Conservation (phyloP, 768 basidiomycete species). For the Fomitopsis serialis region DNA sequence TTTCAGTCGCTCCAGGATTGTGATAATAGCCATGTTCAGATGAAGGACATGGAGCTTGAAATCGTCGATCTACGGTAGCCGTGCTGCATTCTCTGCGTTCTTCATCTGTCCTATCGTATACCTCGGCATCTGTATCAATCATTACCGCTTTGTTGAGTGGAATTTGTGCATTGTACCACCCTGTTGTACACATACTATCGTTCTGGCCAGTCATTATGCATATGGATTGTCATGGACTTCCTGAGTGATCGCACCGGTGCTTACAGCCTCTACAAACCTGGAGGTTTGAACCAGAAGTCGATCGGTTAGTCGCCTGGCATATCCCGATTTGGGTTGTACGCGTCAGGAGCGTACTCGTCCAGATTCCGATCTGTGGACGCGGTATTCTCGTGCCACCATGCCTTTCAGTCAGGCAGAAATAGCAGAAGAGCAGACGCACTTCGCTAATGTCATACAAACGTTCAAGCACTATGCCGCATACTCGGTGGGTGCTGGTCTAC, state of each 20-base stretch:
- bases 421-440: slow-evolving; percentile 63
- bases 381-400: slow-evolving; percentile 8
- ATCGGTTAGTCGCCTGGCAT: no score
- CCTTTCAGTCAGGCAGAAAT: slow-evolving; percentile 27
- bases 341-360: neutral
- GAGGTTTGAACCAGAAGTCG: no score
- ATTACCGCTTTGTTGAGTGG: neutral
- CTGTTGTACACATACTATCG: neutral
- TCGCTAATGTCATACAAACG: slow-evolving; percentile 67
- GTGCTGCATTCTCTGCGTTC: neutral
- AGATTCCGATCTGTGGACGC: neutral
- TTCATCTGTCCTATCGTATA: neutral
- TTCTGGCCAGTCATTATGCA: neutral
- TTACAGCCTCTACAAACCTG: no score
- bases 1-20: slow-evolving; percentile 49
- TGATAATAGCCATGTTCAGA: slow-evolving; percentile 80
- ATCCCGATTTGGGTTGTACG: neutral
- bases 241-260: no score
- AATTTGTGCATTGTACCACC: neutral
- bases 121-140: slow-evolving; percentile 1
- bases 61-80: slow-evolving; percentile 71
- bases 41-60: slow-evolving; percentile 68
- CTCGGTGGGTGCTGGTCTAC: slow-evolving; percentile 42
- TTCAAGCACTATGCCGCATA: slow-evolving; percentile 75
- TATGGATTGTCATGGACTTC: neutral